Evolutionary conservation across 2,329 filamentous ascomycete genomes (phyloP).

Genomic region (Trichoderma sp.): DNA sequence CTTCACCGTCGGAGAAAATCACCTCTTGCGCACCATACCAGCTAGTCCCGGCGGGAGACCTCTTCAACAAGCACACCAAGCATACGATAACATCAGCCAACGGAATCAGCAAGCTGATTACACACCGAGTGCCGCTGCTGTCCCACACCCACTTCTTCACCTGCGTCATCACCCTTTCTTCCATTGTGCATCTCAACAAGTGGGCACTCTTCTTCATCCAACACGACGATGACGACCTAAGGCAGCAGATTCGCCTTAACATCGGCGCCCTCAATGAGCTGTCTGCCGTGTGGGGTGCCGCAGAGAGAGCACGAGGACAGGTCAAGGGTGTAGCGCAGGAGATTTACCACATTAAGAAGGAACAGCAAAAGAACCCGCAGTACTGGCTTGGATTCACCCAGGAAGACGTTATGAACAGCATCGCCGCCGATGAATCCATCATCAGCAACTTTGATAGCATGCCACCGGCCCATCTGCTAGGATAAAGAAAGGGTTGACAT

Average conservation of each 20-base stretch:
- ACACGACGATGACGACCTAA: constrained; percentile 65
- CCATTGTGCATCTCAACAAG: constrained; percentile 78
- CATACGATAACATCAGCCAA: constrained; percentile 80
- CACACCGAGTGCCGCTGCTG: constrained; percentile 69
- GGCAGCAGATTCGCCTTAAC: constrained; percentile 76
- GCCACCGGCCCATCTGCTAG: constrained; percentile 21
- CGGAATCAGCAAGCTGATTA: constrained; percentile 73
- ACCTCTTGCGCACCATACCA: constrained; percentile 68
- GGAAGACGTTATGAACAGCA: constrained; percentile 56
- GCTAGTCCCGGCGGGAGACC: constrained; percentile 49
- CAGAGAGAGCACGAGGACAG: constrained; percentile 68
- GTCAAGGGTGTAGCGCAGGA: constrained; percentile 79
- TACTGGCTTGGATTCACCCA: constrained; percentile 58
- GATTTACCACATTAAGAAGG: constrained; percentile 63
- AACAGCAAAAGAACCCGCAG: constrained; percentile 52
- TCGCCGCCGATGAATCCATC: constrained; percentile 59
- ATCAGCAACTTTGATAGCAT: constrained; percentile 56
- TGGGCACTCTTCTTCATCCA: constrained; percentile 67
- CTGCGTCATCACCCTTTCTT: constrained; percentile 75
- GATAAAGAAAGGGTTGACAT: background rate
- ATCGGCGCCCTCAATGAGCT: constrained; percentile 73
- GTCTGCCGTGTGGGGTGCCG: constrained; percentile 71
- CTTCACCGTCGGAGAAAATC: constrained; percentile 56
- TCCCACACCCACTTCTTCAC: constrained; percentile 84
- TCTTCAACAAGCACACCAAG: constrained; percentile 68